phyloP scores from a whole-genome alignment of 768 basidiomycete genomes.

The Xanthoconium purpureum region DNA sequence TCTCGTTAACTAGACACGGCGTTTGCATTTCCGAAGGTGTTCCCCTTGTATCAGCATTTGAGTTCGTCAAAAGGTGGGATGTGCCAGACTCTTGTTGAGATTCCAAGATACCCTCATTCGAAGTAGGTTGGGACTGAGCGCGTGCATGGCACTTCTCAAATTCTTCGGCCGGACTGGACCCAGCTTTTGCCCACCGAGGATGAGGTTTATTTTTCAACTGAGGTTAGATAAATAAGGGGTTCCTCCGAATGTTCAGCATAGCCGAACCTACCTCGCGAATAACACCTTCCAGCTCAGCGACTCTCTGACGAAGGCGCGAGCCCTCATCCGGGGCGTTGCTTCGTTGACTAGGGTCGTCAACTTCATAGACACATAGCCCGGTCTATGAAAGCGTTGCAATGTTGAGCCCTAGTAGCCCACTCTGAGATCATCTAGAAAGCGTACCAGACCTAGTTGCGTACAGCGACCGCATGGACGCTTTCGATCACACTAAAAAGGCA shows the following conservation, averaged over 20 bases:
- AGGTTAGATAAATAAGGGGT: neutral
- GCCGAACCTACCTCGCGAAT: conserved; percentile 61
- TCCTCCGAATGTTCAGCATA: neutral
- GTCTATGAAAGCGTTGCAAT: conserved; percentile 42
- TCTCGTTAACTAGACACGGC: conserved; percentile 1
- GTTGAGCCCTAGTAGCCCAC: conserved; percentile 13
- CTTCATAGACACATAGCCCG: conserved; percentile 80
- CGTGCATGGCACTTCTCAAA: conserved; percentile 26
- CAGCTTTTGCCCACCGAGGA: conserved; percentile 51
- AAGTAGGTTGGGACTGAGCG: conserved; percentile 16
- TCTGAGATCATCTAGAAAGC: conserved; percentile 28
- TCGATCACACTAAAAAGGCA: conserved; percentile 39
- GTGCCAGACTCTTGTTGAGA: conserved; percentile 1
- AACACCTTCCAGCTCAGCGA: conserved; percentile 81
- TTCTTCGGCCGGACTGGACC: conserved; percentile 23
- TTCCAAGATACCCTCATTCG: conserved; percentile 11
- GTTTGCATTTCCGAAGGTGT: conserved; percentile 1
- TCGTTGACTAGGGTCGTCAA: conserved; percentile 68
- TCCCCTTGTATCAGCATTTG: conserved; percentile 4
- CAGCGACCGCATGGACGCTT: conserved; percentile 48
- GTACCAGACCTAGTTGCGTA: conserved; percentile 39
- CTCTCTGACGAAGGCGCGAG: conserved; percentile 63
- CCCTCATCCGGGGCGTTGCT: conserved; percentile 55
- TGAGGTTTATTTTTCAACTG: conserved; percentile 74
- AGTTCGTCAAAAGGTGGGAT: neutral